These are phyloP conservation scores for Sordariomycetes sp. DNA, from an alignment of 2,329 filamentous ascomycete genomes.

Conservation along the genomic window DNA sequence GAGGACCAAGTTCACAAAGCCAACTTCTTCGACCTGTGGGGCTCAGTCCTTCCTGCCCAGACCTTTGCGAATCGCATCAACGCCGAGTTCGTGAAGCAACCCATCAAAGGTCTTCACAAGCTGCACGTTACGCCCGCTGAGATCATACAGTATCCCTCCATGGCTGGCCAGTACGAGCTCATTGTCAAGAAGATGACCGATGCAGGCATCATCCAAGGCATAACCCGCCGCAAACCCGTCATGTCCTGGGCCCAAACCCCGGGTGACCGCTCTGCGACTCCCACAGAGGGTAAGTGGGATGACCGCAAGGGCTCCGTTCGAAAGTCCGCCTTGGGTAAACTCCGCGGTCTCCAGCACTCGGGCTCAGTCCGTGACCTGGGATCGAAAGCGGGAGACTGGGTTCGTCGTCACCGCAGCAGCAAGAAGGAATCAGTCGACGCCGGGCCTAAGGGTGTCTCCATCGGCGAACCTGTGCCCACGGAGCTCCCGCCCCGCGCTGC, in stretches of 20 bases:
- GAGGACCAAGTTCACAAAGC: slow-evolving; percentile 32
- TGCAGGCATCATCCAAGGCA: slow-evolving; percentile 7
- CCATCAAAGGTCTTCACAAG: slow-evolving; percentile 24
- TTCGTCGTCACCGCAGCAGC: slow-evolving; percentile 10
- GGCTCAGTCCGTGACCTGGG: slow-evolving; percentile 14
- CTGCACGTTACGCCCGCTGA: slow-evolving; percentile 35
- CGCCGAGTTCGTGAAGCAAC: slow-evolving; percentile 25
- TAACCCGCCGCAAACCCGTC: background rate
- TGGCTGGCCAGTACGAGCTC: slow-evolving; percentile 38
- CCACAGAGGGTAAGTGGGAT: background rate
- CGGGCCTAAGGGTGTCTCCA: slow-evolving; percentile 1
- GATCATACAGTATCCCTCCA: slow-evolving; percentile 39
- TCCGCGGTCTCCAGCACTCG: background rate
- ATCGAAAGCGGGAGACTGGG: slow-evolving; percentile 16
- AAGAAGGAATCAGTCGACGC: background rate
- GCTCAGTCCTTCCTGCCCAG: slow-evolving; percentile 37
- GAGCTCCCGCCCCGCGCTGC: slow-evolving; percentile 3
- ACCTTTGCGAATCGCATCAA: slow-evolving; percentile 36
- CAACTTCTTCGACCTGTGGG: slow-evolving; percentile 42
- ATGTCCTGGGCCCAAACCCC: background rate
- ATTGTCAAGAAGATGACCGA: slow-evolving; percentile 17
- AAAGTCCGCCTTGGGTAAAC: background rate
- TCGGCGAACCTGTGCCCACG: slow-evolving; percentile 2
- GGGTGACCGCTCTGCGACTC: background rate
- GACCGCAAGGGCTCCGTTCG: background rate